Evolutionary conservation across 768 basidiomycete species (phyloP).

Genomic region (Sutorius australiensis): DNA sequence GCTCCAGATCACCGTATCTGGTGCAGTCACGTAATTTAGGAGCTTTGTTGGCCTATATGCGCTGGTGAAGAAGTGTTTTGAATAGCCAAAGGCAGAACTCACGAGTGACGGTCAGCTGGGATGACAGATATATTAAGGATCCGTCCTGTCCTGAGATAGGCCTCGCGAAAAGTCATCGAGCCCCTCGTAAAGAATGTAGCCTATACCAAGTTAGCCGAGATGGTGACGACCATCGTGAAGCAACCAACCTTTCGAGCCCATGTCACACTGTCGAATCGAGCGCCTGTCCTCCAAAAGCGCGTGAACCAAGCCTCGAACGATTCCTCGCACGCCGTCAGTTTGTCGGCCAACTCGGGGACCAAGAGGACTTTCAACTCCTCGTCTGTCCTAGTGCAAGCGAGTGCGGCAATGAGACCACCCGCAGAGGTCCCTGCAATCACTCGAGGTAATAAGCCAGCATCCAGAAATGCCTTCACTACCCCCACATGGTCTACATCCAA

Average conservation of each 20-base stretch:
- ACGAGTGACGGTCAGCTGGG: conserved; percentile 87
- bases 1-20: conserved; percentile 83
- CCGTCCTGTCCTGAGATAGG: conserved; percentile 87
- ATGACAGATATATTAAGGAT: conserved; percentile 93
- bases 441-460: conserved; percentile 79
- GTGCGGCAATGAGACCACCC: conserved; percentile 72
- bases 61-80: conserved; percentile 6
- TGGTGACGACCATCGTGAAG: neutral
- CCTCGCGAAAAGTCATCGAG: conserved; percentile 93
- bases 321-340: conserved; percentile 81
- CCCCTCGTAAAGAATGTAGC: conserved; percentile 88
- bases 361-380: conserved; percentile 77
- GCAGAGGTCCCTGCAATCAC: conserved; percentile 96
- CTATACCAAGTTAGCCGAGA: conserved; percentile 34
- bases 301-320: conserved; percentile 63
- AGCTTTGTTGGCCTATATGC: conserved; percentile 81
- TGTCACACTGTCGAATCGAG: conserved; percentile 84
- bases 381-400: conserved; percentile 85
- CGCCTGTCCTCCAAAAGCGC: conserved; percentile 82
- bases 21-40: conserved; percentile 94
- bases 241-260: conserved; percentile 84
- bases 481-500: conserved; percentile 71
- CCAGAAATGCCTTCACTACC: conserved; percentile 88
- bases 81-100: conserved; percentile 23
- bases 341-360: conserved; percentile 79